These are phyloP conservation scores for Glaciozyma antarctica DNA, from an alignment of 768 basidiomycete species.

Conservation along the genomic window DNA sequence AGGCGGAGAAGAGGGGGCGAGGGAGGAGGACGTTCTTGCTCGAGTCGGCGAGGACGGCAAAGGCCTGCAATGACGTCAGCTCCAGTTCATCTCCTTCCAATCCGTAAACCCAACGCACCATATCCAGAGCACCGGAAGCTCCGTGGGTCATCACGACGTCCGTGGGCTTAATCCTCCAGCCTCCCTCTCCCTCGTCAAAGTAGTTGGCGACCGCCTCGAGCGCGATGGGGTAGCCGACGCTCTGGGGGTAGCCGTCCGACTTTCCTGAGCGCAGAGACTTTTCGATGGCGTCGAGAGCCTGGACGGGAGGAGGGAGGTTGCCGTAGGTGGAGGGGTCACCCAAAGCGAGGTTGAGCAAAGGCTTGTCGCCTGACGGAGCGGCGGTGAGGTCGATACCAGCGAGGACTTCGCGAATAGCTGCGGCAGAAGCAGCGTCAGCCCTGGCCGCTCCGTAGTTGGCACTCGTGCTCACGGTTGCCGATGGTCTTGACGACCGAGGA, in stretches of 20 bases:
- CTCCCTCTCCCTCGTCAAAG: constrained; percentile 37
- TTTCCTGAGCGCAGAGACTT: constrained; percentile 30
- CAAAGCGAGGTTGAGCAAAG: constrained; percentile 40
- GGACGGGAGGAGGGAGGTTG: constrained; percentile 37
- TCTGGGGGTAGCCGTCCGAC: constrained; percentile 39
- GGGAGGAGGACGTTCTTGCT: constrained; percentile 40
- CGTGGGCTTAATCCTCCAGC: constrained; percentile 23
- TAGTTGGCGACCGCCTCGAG: constrained; percentile 39
- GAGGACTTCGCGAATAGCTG: constrained; percentile 29
- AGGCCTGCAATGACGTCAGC: constrained; percentile 2
- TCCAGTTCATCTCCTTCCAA: no score
- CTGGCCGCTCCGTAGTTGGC: no score
- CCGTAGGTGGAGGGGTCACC: constrained; percentile 40
- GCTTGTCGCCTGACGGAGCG: constrained; percentile 25
- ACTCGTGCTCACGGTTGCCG: constrained; percentile 1
- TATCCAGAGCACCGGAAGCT: constrained; percentile 39
- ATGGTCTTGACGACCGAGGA: neutral
- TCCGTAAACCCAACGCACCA: constrained; percentile 33
- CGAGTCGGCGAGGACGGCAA: constrained; percentile 33
- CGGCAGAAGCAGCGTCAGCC: neutral
- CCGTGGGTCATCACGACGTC: constrained; percentile 38
- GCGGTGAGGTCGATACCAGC: constrained; percentile 25
- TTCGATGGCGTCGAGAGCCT: constrained; percentile 35
- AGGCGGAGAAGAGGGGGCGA: constrained; percentile 39
- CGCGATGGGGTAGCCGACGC: constrained; percentile 36